A percentile compares a stretch with the other conserved stretches of the same genome.
Evolutionary conservation across 257 asterid species (phyloP).

Genomic region (Solanum dulcamara): DNA sequence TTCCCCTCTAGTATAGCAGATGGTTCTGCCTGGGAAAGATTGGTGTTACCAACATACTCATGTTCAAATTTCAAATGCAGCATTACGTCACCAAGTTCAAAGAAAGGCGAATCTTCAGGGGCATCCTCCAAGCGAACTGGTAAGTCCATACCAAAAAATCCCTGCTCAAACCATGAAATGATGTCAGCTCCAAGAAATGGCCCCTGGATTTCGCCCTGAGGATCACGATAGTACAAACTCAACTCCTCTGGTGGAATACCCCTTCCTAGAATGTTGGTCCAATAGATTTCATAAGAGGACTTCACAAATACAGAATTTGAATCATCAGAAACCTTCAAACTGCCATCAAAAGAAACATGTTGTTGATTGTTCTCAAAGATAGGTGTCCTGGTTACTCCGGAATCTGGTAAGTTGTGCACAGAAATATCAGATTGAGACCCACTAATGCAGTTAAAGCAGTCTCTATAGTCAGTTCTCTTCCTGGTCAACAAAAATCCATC

Average conservation of each 20-base stretch:
- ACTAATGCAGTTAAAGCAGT: slow-evolving; percentile 10
- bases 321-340: slow-evolving; percentile 26
- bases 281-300: slow-evolving; percentile 18
- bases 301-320: slow-evolving; percentile 30
- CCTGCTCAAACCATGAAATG: slow-evolving; percentile 91
- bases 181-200: slow-evolving; percentile 90
- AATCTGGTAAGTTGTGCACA: slow-evolving; percentile 18
- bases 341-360: slow-evolving; percentile 27
- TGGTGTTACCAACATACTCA: slow-evolving; percentile 21
- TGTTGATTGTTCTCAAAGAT: slow-evolving; percentile 22
- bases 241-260: slow-evolving; percentile 60
- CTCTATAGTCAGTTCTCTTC: slow-evolving; percentile 7
- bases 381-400: slow-evolving; percentile 16
- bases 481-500: neutral
- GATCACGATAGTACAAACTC: slow-evolving; percentile 80
- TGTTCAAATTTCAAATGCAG: slow-evolving; percentile 53
- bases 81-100: slow-evolving; percentile 84
- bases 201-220: slow-evolving; percentile 87
- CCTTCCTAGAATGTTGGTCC: neutral
- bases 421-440: slow-evolving; percentile 30
- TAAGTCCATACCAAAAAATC: slow-evolving; percentile 90
- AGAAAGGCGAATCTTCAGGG: slow-evolving; percentile 55
- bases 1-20: slow-evolving; percentile 28
- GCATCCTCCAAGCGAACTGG: slow-evolving; percentile 72
- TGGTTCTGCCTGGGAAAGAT: slow-evolving; percentile 34